Evolutionary conservation across 2,329 filamentous ascomycete genomes (phyloP).

Genomic region (Zymoseptoria passerinii): DNA sequence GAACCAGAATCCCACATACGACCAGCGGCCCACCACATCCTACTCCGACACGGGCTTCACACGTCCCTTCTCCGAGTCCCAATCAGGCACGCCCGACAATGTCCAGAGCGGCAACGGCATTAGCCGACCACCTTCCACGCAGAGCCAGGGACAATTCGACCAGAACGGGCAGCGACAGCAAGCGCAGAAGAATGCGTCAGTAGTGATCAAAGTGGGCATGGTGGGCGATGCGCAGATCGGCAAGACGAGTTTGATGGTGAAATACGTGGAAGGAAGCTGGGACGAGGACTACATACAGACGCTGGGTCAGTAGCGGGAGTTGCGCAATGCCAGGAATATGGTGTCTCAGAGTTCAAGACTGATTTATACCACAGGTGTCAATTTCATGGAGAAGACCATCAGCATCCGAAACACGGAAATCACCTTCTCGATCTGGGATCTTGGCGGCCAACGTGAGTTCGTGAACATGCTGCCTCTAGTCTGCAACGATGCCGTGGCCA

Average conservation of each 20-base stretch:
- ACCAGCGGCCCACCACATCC: slow-evolving; percentile 44
- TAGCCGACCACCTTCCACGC: slow-evolving; percentile 26
- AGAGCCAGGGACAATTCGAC: slow-evolving; percentile 25
- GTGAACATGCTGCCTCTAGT: slow-evolving; percentile 99
- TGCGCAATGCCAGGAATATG: slow-evolving; percentile 29
- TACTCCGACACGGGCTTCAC: slow-evolving; percentile 44
- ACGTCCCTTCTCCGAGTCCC: slow-evolving; percentile 37
- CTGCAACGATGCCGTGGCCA: slow-evolving; percentile 96
- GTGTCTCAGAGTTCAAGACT: slow-evolving; percentile 1
- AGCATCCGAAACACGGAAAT: slow-evolving; percentile 99
- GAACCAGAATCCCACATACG: slow-evolving; percentile 31
- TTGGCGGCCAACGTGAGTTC: slow-evolving; percentile 95
- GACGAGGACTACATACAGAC: slow-evolving; percentile 99
- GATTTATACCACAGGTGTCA: slow-evolving; percentile 57
- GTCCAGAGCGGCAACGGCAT: slow-evolving; percentile 27
- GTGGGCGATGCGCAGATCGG: slow-evolving; percentile 98
- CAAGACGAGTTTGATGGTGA: slow-evolving; percentile 98
- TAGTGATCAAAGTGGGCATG: slow-evolving; percentile 99
- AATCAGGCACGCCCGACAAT: slow-evolving; percentile 33
- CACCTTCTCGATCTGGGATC: slow-evolving; percentile 98
- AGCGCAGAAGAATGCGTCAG: slow-evolving; percentile 49
- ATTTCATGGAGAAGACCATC: slow-evolving; percentile 99
- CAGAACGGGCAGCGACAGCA: slow-evolving; percentile 30
- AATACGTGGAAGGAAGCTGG: slow-evolving; percentile 98
- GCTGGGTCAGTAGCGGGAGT: slow-evolving; percentile 64